Evolutionary conservation across 1,284 basidiomycete genomes (phyloP), one percentile per base, ranked within the genome.

Genomic region (Termitomyces sp.): DNA sequence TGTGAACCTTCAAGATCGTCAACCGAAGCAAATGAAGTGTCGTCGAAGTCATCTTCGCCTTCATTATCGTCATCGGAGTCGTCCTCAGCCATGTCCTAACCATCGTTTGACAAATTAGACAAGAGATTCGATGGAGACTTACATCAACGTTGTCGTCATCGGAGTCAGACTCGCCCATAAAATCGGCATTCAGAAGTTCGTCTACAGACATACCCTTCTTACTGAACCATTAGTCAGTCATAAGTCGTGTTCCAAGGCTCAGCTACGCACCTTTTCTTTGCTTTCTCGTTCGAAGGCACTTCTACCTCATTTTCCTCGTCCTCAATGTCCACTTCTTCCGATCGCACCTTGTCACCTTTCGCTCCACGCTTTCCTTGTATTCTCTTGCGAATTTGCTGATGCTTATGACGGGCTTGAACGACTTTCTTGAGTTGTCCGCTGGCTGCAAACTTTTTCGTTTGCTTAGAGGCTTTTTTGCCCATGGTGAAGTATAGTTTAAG

Each of bases 341-440:
- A 70, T 7, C 68, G 69, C 15, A 75, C 73, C 38, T 73, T 74
- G 45, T 77, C 75, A 47, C 71, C 74, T 52, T 76, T 79, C 46
- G 66, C 67, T 41, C 75, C 77, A 58, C 81, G 77, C 58, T 84
- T 74, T 45, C 78, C 74, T 62, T 90, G 81, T n/a, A 82, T 77
- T 68, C 85, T 86, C 68, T 85, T 86, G 66, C 82, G 81, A 58
- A 82, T 73, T 65, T 92, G 82, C 64, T 92, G 86, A 64, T 88
- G 81, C 62, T 90, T 87, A 54, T 85, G 81, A 38, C 92, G 77
- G 5, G 86, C 80, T 64, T 91, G 81, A 56, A 97, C 95, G 31
- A 84, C 83, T 61, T 90, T 88, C 65, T 91, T 91, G 50, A 97
- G 81, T 67, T 90, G 87, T 1, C 94, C 94, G 55, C 89, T 92